Base-by-base conservation (phyloP, 768 basidiomycete species). In the Trametes cingulata region DNA sequence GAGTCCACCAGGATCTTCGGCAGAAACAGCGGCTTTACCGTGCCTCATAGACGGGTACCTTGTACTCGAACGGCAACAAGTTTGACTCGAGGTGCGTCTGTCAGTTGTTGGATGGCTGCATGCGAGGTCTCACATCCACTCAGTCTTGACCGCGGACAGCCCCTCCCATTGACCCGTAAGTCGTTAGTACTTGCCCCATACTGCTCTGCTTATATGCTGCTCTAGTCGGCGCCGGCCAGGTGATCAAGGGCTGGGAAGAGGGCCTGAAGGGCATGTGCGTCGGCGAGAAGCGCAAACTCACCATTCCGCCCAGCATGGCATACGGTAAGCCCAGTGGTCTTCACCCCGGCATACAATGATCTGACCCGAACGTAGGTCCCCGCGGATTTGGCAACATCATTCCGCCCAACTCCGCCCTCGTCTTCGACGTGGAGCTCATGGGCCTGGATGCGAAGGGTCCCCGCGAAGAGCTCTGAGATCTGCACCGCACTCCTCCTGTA, bases 351-450 rank as follows among this genome's bases (percentile, higher is more conserved):
- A 40, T 0, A 0, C 12, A 25, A 1, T 41, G 7, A 51, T 41
- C 45, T 42, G 2, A 0, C 54, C 55, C 1, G n/a, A 27, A 17
- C 46, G 5, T 46, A 93, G 91, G 93, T 37, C 68, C 79, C 2
- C 85, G 89, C 47, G 94, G 93, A 13, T 86, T 87, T 67, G 91
- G 91, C 7, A 74, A 73, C 14, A 74, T 87, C 60, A 98, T 98
- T 54, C 94, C 93, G 35, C 77, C 89, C 39, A 78, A 88, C 67
- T 85, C 93, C 13, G 86, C 87, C 7, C 79, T 96, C 25, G 85
- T 93, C 19, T 96, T 97, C 74, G 90, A 92, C 8, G 90, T 91
- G 12, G 93, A 96, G 71, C 81, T 96, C 25, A 76, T 88, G n/a
- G 78, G 77, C 43, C 73, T 95, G 67, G 78, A 87, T 54, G 74